Evolutionary conservation across 1,139 yeast genomes (phyloP), one percentile per base, ranked within the genome.

Genomic region (Geotrichum reessii): DNA sequence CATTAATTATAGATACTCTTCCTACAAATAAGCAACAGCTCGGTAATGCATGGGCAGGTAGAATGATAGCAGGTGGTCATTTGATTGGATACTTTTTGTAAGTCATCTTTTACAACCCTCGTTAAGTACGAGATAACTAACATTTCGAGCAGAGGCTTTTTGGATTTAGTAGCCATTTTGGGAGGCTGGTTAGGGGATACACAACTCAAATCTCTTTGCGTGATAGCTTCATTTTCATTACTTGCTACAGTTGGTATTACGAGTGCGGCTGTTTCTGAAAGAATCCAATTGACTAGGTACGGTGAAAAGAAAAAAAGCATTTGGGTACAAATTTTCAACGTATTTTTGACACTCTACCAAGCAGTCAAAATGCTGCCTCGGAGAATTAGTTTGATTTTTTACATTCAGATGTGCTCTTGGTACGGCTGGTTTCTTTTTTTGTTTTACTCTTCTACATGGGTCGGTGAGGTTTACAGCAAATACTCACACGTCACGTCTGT

Each of bases 11-110:
- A 25, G 87, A 83, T 64, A 76, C 79, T 56, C 78, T 82, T 9
- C 81, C 85, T 0, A 71, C 80, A 0, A 68, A 73, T 28, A 83
- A 80, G 62, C 87, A 83, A 62, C 81, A 80, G 59, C 65, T 71
- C 4, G 85, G 86, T 21, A 84, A 84, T 65, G 89, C 88, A 0
- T 84, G 87, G 88, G 90, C 89, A 0, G 87, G 89, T 2, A 70
- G 88, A 53, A 81, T 85, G 79, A 82, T 85, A 59, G 83, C 85
- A 0, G 72, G 73, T 1, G 84, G 85, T 59, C 84, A 83, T 61
- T 75, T 83, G 21, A 63, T 78, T 27, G 85, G 86, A 1, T 83
- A 81, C 65, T 75, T 77, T 63, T 64, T 81, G 58, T 55, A 48
- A 50, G 54, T 28, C 9, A n/a, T 19, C 25, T n/a, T 42, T 22